A percentile compares a stretch with the other conserved stretches of the same genome.
Evolutionary conservation across 2,329 filamentous ascomycete species (phyloP).

Genomic region (Apiospora rasikravindrae): DNA sequence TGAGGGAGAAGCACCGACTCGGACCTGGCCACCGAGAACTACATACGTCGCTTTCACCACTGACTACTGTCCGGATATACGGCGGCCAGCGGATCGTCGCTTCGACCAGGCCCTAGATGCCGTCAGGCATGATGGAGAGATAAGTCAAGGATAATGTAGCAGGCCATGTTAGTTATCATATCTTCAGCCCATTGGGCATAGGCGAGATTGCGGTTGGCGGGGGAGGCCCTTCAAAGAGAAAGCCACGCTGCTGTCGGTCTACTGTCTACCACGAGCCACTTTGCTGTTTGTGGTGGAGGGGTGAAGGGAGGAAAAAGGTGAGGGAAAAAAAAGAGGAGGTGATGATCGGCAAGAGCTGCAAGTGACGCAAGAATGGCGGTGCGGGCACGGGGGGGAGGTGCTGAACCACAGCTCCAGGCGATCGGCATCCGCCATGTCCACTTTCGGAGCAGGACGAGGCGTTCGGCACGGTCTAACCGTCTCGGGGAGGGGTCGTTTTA

Average conservation of each 20-base stretch:
- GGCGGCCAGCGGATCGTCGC: neutral
- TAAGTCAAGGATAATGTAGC: neutral
- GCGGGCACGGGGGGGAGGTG: neutral
- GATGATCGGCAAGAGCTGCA: neutral
- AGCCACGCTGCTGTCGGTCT: neutral
- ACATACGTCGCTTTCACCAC: neutral
- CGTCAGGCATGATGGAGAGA: neutral
- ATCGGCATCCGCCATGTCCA: neutral
- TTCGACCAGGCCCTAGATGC: neutral
- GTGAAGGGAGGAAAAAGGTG: neutral
- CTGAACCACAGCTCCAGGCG: neutral
- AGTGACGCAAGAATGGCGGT: slow-evolving; percentile 17
- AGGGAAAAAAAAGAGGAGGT: neutral
- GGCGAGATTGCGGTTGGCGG: neutral
- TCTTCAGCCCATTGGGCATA: neutral
- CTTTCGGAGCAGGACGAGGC: neutral
- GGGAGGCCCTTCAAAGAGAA: neutral
- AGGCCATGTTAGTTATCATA: neutral
- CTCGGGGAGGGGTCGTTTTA: neutral
- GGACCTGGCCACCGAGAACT: neutral
- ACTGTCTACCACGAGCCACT: neutral
- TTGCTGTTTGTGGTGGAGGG: neutral
- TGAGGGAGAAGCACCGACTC: neutral
- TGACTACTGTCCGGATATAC: neutral
- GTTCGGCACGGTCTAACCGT: slow-evolving; percentile 1